Percentiles rank a stretch among this genome's conserved stretches.
Evolutionary conservation across 192 early-diverging fungal species (phyloP).

Genomic region (Linnemannia elongata): DNA sequence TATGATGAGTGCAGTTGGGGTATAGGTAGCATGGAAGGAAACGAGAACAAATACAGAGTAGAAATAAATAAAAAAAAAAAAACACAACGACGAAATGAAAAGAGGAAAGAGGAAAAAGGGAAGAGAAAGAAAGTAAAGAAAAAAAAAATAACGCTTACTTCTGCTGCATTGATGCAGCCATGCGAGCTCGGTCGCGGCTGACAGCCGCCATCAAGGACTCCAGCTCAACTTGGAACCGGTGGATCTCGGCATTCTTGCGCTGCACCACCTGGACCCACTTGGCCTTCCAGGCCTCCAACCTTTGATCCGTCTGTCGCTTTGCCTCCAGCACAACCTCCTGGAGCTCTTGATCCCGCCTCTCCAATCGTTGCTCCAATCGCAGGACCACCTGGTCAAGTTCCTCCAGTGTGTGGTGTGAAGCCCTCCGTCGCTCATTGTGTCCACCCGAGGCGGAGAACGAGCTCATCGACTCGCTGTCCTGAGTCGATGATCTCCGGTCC

Average conservation of each 20-base stretch:
- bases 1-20: background rate
- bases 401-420: conserved; percentile 15
- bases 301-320: conserved; percentile 26
- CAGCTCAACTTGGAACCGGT: conserved; percentile 31
- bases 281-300: conserved; percentile 31
- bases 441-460: conserved; percentile 4
- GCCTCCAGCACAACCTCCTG: conserved; percentile 33
- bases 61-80: too few species aligned
- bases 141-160: background rate
- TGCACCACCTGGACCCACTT: conserved; percentile 36
- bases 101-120: background rate
- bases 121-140: background rate
- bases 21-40: background rate
- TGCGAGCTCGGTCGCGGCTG: conserved; percentile 25
- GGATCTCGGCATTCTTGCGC: conserved; percentile 36
- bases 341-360: conserved; percentile 26
- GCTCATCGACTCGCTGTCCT: background rate
- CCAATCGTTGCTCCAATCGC: conserved; percentile 21
- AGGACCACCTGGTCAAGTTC: conserved; percentile 29
- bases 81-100: too few species aligned
- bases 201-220: conserved; percentile 34
- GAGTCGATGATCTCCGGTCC: background rate
- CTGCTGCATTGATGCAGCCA: conserved; percentile 34
- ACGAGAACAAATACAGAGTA: background rate
- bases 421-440: background rate